These are phyloP conservation scores for Gossypium australe DNA, from an alignment of 345 rosid genomes.

Conservation along the genomic window DNA sequence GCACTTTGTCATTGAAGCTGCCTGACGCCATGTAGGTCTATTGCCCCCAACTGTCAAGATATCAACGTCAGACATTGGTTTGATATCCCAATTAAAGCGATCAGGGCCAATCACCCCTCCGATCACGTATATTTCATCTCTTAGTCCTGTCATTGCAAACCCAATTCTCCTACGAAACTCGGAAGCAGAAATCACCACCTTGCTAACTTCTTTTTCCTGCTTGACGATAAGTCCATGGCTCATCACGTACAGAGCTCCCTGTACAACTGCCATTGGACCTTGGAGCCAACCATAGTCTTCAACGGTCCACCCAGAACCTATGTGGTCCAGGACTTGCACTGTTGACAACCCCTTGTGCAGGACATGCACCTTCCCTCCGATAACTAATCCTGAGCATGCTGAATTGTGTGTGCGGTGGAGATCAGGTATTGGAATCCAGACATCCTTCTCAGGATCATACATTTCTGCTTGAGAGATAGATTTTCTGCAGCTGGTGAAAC, in stretches of 20 bases:
- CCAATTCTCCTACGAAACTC: slow-evolving; percentile 89
- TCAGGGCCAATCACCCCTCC: slow-evolving; percentile 98
- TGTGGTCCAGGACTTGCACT: slow-evolving; percentile 72
- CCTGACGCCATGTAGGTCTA: slow-evolving; percentile 75
- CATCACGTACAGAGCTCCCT: slow-evolving; percentile 62
- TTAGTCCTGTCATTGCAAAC: slow-evolving; percentile 64
- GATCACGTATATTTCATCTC: slow-evolving; percentile 65
- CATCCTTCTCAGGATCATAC: slow-evolving; percentile 74
- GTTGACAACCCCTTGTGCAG: slow-evolving; percentile 84
- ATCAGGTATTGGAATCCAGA: slow-evolving; percentile 78
- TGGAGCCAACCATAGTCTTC: slow-evolving; percentile 79
- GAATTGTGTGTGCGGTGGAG: slow-evolving; percentile 88
- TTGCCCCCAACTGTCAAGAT: slow-evolving; percentile 53
- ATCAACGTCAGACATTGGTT: slow-evolving; percentile 70
- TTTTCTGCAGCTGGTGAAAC: slow-evolving; percentile 81
- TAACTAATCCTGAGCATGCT: slow-evolving; percentile 75
- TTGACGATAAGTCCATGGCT: slow-evolving; percentile 58
- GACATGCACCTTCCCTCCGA: slow-evolving; percentile 68
- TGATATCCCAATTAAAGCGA: slow-evolving; percentile 69
- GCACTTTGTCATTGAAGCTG: slow-evolving; percentile 72
- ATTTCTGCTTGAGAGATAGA: slow-evolving; percentile 90
- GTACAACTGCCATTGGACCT: slow-evolving; percentile 84
- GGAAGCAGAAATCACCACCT: slow-evolving; percentile 60
- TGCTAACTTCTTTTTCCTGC: slow-evolving; percentile 52
- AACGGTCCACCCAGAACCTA: slow-evolving; percentile 59